These are phyloP conservation scores for Trichophyton schoenleinii DNA, from an alignment of 2,329 filamentous ascomycete species.

Conservation along the genomic window DNA sequence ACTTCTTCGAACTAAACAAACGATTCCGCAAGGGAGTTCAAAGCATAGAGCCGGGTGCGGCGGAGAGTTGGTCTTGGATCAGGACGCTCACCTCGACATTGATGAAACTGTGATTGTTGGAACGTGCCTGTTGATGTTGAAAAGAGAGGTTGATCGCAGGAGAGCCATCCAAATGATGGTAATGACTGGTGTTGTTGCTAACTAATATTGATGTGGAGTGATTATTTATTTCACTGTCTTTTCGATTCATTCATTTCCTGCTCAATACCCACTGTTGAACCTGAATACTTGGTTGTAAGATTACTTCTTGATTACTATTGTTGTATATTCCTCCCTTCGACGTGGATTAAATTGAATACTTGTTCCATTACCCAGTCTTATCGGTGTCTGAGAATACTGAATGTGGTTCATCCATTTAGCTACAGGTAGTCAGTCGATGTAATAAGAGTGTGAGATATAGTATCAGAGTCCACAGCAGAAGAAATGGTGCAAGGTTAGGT, in stretches of 20 bases:
- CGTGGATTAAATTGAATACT: neutral
- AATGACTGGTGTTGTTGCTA: constrained; percentile 2
- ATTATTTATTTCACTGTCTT: neutral
- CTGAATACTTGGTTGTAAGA: too few species aligned
- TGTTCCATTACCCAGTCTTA: neutral
- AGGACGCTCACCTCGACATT: constrained; percentile 25
- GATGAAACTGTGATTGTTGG: constrained; percentile 42
- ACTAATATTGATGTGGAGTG: neutral
- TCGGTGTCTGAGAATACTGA: too few species aligned
- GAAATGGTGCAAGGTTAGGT: too few species aligned
- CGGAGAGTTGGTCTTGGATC: constrained; percentile 41
- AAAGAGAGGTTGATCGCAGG: constrained; percentile 51
- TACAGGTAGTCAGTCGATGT: too few species aligned
- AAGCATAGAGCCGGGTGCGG: constrained; percentile 30
- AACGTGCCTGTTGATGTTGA: constrained; percentile 50
- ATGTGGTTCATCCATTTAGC: too few species aligned
- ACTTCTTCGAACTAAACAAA: constrained; percentile 28
- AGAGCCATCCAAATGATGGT: constrained; percentile 40
- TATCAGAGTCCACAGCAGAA: too few species aligned
- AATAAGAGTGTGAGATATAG: too few species aligned
- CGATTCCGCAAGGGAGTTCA: constrained; percentile 29
- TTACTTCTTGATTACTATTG: neutral
- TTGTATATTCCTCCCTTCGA: neutral
- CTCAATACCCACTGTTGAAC: neutral
- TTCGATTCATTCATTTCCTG: neutral